A percentile compares a stretch with the other conserved stretches of the same genome.
Evolutionary conservation across 75 land plant species (phyloP).

Genomic region (Azolla pinnata): DNA sequence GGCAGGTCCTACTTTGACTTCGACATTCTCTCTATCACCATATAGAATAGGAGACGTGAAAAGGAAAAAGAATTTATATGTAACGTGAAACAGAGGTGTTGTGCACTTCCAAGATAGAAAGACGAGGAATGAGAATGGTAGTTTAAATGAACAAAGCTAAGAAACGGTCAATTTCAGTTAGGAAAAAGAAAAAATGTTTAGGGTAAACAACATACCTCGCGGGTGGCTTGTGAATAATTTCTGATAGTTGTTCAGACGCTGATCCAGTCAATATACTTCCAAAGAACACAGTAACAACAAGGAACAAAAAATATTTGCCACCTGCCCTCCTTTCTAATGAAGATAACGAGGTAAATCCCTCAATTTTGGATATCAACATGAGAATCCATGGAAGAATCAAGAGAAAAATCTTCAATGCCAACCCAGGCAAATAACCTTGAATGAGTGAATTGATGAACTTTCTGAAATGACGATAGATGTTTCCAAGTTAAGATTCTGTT

Average conservation of each 20-base stretch:
- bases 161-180: no score
- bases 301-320: slow-evolving; percentile 45
- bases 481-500: no score
- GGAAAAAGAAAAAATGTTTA: no score
- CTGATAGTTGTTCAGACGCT: slow-evolving; percentile 42
- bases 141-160: no score
- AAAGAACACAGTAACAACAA: slow-evolving; percentile 52
- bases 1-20: no score
- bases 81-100: no score
- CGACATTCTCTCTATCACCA: no score
- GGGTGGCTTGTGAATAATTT: slow-evolving; percentile 32
- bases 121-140: no score
- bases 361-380: slow-evolving; percentile 58
- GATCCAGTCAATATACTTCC: slow-evolving; percentile 54
- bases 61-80: no score
- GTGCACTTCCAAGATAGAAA: no score
- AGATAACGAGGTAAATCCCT: slow-evolving; percentile 38
- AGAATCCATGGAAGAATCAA: slow-evolving; percentile 39
- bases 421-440: slow-evolving; percentile 60
- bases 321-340: slow-evolving; percentile 42
- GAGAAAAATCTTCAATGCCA: slow-evolving; percentile 46
- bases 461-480: no score
- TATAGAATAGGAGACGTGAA: no score
- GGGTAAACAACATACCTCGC: slow-evolving; percentile 29
- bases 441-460: slow-evolving; percentile 45